Evolutionary conservation across 1,284 basidiomycete species (phyloP).

Genomic region (Marasmius tenuissimus): DNA sequence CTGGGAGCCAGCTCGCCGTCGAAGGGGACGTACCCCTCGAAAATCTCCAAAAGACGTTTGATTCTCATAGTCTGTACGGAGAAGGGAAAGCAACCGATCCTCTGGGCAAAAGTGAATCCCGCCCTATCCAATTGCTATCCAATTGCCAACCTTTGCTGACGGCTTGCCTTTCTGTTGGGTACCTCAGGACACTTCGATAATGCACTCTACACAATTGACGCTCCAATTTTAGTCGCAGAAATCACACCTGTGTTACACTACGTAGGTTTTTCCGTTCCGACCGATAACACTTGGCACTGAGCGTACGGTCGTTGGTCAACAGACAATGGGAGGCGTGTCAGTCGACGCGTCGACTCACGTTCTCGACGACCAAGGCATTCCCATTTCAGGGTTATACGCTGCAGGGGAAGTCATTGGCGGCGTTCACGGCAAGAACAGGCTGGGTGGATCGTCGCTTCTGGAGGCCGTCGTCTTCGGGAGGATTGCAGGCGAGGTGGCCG

Average conservation of each 20-base stretch:
- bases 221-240: slow-evolving; percentile 53
- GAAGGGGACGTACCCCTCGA: slow-evolving; percentile 70
- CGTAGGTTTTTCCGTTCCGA: slow-evolving; percentile 17
- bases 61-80: slow-evolving; percentile 29
- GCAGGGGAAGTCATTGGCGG: slow-evolving; percentile 87
- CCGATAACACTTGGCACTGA: background rate
- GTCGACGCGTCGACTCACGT: slow-evolving; percentile 76
- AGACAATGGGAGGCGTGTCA: slow-evolving; percentile 86
- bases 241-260: slow-evolving; percentile 85
- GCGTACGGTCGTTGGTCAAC: background rate
- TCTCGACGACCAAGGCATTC: slow-evolving; percentile 56
- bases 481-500: slow-evolving; percentile 61
- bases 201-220: slow-evolving; percentile 10
- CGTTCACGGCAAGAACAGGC: slow-evolving; percentile 85
- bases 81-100: slow-evolving; percentile 47
- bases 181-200: slow-evolving; percentile 17
- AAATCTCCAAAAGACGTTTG: slow-evolving; percentile 73
- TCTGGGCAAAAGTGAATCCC: slow-evolving; percentile 62
- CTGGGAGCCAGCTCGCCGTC: slow-evolving; percentile 73
- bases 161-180: background rate
- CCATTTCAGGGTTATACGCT: slow-evolving; percentile 77
- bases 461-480: slow-evolving; percentile 87
- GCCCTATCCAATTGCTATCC: background rate
- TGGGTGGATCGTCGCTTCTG: slow-evolving; percentile 74
- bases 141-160: background rate